Conservation (phyloP, 805 yeast genomes). For the Huiozyma sinensis region DNA sequence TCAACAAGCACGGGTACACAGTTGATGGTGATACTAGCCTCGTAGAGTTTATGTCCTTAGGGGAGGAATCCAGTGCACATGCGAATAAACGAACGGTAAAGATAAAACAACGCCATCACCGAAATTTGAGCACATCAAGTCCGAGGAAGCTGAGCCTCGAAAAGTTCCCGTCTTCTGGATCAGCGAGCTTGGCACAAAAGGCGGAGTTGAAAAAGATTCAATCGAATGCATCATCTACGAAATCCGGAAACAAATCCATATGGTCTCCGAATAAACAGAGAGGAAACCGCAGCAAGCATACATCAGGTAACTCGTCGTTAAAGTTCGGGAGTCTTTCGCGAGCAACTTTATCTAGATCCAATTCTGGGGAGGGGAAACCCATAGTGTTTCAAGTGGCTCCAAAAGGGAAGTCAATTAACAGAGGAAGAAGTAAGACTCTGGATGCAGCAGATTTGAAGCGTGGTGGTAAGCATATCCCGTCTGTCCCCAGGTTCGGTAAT, state of each 20-base stretch:
- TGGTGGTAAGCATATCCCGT: neutral
- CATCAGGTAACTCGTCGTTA: neutral
- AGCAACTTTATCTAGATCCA: neutral
- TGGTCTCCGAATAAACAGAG: neutral
- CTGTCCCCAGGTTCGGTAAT: slow-evolving; percentile 2
- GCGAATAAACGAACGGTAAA: neutral
- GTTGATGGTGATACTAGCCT: neutral
- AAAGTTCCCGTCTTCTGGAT: slow-evolving; percentile 3
- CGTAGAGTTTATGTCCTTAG: neutral
- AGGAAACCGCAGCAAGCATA: neutral
- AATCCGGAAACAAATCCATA: neutral
- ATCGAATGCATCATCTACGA: neutral
- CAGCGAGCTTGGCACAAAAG: neutral
- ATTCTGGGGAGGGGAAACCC: neutral
- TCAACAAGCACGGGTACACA: neutral
- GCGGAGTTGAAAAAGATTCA: no score
- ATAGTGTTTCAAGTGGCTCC: neutral
- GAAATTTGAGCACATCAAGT: slow-evolving; percentile 1
- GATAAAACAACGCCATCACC: neutral
- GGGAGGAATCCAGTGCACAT: neutral
- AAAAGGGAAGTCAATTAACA: slow-evolving; percentile 1
- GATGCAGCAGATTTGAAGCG: slow-evolving; percentile 17
- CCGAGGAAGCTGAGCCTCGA: slow-evolving; percentile 5
- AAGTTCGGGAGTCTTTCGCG: neutral
- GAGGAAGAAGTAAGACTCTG: slow-evolving; percentile 26